phyloP scores from a whole-genome alignment of 441 rosid species.

The Arabidopsis hybrid region DNA sequence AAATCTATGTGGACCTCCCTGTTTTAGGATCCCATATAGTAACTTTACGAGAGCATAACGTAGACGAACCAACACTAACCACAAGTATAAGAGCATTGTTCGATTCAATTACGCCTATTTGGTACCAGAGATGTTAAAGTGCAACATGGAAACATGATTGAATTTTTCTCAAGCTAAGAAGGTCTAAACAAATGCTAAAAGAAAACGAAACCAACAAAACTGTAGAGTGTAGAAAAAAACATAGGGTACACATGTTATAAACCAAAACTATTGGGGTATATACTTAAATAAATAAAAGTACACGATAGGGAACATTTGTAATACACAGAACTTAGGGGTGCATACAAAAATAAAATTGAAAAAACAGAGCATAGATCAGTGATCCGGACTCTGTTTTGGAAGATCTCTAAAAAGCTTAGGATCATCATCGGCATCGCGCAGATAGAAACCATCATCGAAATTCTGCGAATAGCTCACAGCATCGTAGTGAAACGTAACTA shows the following conservation, averaged over 20 bases:
- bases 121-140: too few species aligned
- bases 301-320: not conserved
- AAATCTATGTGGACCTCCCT: not conserved
- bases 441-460: conserved; percentile 66
- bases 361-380: not conserved
- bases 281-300: not conserved
- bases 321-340: not conserved
- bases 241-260: not conserved
- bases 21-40: not conserved
- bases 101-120: too few species aligned
- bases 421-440: conserved; percentile 26
- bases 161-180: not conserved
- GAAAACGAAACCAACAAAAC: not conserved
- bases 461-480: conserved; percentile 80
- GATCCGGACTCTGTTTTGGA: conserved; percentile 9
- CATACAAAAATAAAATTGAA: not conserved
- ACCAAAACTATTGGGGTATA: not conserved
- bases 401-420: conserved; percentile 26
- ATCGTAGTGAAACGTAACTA: conserved; percentile 69
- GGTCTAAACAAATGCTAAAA: not conserved
- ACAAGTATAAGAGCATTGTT: not conserved
- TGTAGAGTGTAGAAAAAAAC: not conserved
- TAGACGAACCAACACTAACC: not conserved
- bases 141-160: too few species aligned
- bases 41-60: not conserved